Conservation (phyloP, 2,329 filamentous ascomycete species). For the Neurospora crassa region DNA sequence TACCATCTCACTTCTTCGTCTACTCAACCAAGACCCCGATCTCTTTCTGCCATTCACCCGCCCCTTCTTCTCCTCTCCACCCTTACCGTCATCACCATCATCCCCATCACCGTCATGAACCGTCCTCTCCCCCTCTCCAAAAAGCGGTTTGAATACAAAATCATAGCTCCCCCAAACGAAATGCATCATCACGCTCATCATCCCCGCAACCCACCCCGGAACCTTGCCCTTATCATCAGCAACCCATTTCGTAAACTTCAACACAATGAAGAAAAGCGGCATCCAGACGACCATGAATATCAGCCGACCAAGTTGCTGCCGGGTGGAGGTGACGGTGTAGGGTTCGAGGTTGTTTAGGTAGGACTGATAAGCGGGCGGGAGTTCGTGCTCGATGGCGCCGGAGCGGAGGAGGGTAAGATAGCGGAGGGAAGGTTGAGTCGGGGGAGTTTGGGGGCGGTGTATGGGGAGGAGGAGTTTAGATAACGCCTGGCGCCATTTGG, state of each 20-base stretch:
- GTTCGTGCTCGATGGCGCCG: constrained; percentile 69
- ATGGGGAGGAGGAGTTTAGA: constrained; percentile 34
- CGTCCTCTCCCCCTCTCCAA: constrained; percentile 79
- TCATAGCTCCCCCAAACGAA: constrained; percentile 38
- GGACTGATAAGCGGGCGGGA: constrained; percentile 67
- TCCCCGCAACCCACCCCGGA: constrained; percentile 55
- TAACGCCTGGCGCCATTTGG: constrained; percentile 26
- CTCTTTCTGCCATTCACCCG: constrained; percentile 4
- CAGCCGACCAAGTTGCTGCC: constrained; percentile 56
- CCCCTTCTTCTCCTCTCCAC: constrained; percentile 7
- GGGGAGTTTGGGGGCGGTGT: constrained; percentile 54
- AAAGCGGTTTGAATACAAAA: constrained; percentile 43
- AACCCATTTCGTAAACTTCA: constrained; percentile 22
- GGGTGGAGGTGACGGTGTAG: constrained; percentile 57
- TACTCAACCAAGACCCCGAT: background rate
- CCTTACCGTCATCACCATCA: background rate
- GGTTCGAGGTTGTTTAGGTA: constrained; percentile 62
- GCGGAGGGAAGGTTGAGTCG: constrained; percentile 73
- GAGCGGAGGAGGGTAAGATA: constrained; percentile 74
- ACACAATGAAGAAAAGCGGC: constrained; percentile 45
- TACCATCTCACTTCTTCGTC: constrained; percentile 2
- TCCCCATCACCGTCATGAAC: constrained; percentile 15
- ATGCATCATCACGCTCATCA: constrained; percentile 43
- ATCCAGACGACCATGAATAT: constrained; percentile 52
- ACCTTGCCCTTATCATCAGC: constrained; percentile 56